Conservation (phyloP, 176 grass and related monocot species). For the Tillandsia leiboldiana region DNA sequence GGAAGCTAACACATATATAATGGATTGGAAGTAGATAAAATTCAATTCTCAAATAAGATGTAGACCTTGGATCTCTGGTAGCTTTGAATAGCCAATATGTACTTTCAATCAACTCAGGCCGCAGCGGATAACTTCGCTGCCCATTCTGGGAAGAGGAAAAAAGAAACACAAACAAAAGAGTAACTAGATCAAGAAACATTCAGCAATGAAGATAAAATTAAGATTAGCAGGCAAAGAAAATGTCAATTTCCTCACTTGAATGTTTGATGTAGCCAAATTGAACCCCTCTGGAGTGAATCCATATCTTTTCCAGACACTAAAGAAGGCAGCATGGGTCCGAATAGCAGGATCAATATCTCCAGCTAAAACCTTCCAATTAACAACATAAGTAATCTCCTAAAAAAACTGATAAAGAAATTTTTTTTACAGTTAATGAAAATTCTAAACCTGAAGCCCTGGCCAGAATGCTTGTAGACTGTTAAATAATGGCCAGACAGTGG, state of each 20-base stretch:
- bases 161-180: neutral
- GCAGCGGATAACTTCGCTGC: constrained; percentile 80
- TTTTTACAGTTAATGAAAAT: constrained; percentile 14
- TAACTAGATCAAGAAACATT: constrained; percentile 3
- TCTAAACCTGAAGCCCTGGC: constrained; percentile 98
- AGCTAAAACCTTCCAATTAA: constrained; percentile 94
- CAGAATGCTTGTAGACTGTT: constrained; percentile 98
- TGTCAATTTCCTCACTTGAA: constrained; percentile 41
- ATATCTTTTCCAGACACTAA: constrained; percentile 96
- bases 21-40: neutral
- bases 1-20: too few relatives aligned
- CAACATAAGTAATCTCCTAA: constrained; percentile 63
- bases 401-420: constrained; percentile 23
- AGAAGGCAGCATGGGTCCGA: constrained; percentile 95
- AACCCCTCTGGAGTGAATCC: constrained; percentile 95
- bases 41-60: constrained; percentile 18
- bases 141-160: constrained; percentile 44
- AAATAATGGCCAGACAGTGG: constrained; percentile 94
- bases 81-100: constrained; percentile 97
- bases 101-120: constrained; percentile 96
- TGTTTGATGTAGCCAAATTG: constrained; percentile 78
- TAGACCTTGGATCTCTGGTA: constrained; percentile 92
- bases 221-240: neutral
- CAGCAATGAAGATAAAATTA: constrained; percentile 10
- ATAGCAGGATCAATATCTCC: constrained; percentile 96